phyloP scores from a whole-genome alignment of 345 rosid genomes.

The Corchorus olitorius region DNA sequence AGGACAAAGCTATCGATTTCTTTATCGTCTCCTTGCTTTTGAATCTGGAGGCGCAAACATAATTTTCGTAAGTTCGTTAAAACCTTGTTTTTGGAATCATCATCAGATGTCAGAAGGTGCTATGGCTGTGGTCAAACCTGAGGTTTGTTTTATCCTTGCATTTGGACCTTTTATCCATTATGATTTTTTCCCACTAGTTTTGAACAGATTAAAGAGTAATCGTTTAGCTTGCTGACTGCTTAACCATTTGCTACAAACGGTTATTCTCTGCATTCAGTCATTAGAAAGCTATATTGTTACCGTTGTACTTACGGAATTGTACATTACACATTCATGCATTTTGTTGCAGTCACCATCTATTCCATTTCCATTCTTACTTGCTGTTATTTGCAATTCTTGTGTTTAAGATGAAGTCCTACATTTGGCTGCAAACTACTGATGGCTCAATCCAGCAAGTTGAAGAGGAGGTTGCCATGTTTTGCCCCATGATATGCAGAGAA shows the following conservation, averaged over 20 bases:
- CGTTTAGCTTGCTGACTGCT: neutral
- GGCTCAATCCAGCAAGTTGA: slow-evolving; percentile 78
- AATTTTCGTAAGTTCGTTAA: neutral
- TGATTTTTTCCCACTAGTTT: neutral
- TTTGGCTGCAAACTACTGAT: slow-evolving; percentile 75
- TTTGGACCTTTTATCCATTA: neutral
- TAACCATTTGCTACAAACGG: neutral
- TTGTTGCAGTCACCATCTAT: neutral
- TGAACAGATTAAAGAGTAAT: neutral
- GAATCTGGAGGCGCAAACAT: slow-evolving; percentile 22
- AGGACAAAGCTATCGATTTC: slow-evolving; percentile 21
- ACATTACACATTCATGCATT: neutral
- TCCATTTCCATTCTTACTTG: slow-evolving; percentile 8
- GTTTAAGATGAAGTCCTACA: slow-evolving; percentile 59
- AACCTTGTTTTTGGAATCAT: slow-evolving; percentile 14
- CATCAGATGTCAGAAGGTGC: slow-evolving; percentile 50
- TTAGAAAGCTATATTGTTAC: neutral
- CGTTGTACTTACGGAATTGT: neutral
- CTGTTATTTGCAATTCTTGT: slow-evolving; percentile 14
- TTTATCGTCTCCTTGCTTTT: slow-evolving; percentile 21
- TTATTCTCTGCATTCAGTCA: neutral
- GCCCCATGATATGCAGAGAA: slow-evolving; percentile 69
- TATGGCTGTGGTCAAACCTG: slow-evolving; percentile 58
- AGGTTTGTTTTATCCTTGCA: slow-evolving; percentile 39
- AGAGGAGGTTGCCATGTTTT: slow-evolving; percentile 79